These are phyloP conservation scores for Saccharomycopsis fodiens DNA, from an alignment of 805 yeast species.

Conservation along the genomic window DNA sequence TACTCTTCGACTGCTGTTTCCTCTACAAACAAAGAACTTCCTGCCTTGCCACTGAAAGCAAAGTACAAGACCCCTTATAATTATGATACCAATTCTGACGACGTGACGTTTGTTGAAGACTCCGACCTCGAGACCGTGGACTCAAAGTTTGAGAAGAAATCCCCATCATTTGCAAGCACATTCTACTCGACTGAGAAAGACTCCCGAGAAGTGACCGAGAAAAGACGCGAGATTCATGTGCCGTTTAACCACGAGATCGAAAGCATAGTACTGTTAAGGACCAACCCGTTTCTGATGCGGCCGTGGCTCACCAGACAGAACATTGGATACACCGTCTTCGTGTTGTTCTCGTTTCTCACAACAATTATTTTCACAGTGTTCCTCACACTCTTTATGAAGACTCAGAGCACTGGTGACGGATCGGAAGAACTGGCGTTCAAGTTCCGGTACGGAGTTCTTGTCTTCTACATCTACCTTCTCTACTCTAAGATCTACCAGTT, in stretches of 20 bases:
- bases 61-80: not conserved
- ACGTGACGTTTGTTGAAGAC: not conserved
- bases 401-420: not conserved
- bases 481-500: slow-evolving; percentile 15
- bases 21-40: slow-evolving; percentile 19
- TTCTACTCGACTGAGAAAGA: not conserved
- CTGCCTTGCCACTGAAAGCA: slow-evolving; percentile 1
- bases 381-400: not conserved
- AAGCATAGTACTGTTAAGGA: no score
- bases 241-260: no score
- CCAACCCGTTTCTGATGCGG: not conserved
- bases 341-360: slow-evolving; percentile 7
- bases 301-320: not conserved
- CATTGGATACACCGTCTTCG: slow-evolving; percentile 6
- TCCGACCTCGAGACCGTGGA: not conserved
- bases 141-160: not conserved
- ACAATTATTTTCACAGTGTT: slow-evolving; percentile 3
- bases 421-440: not conserved
- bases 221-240: not conserved
- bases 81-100: not conserved
- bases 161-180: not conserved
- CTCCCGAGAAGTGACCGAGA: not conserved
- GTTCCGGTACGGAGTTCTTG: not conserved
- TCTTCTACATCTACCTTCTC: slow-evolving; percentile 2
- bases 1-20: not conserved